Percentiles rank a stretch among this genome's conserved stretches.
phyloP scores from a whole-genome alignment of 73 alveolate species.

The Effrenium voratum region DNA sequence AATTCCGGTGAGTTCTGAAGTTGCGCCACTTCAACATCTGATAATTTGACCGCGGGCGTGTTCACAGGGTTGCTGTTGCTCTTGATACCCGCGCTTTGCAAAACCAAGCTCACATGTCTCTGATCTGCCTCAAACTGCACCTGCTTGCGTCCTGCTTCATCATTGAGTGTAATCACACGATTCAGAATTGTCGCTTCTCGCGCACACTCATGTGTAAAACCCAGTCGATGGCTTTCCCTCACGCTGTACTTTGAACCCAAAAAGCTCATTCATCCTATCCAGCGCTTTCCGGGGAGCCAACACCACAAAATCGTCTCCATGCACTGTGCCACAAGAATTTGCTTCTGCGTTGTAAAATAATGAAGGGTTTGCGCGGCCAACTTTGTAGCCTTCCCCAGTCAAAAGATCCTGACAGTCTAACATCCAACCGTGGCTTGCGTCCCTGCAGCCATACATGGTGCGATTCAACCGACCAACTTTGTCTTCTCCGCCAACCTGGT shows the following conservation, averaged over 20 bases:
- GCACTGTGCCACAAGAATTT: conserved; percentile 36
- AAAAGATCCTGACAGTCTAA: conserved; percentile 31
- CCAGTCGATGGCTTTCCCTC: conserved; percentile 13
- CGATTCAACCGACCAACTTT: not conserved
- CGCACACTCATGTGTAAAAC: not conserved
- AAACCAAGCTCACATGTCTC: not conserved
- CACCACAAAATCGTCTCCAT: conserved; percentile 33
- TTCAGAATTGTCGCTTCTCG: not conserved
- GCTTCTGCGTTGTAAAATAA: not conserved
- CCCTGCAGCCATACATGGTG: conserved; percentile 16
- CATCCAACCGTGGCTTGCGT: conserved; percentile 44
- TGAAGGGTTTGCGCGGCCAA: conserved; percentile 16
- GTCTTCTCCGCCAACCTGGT: not conserved
- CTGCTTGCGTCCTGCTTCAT: not conserved
- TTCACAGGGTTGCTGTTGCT: not conserved
- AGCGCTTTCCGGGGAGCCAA: not conserved
- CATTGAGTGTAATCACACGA: not conserved
- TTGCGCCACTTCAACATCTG: not conserved
- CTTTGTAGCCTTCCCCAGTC: not conserved
- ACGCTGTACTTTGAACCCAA: not conserved
- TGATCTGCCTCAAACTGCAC: conserved; percentile 20
- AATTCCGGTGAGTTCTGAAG: not conserved
- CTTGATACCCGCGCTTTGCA: not conserved
- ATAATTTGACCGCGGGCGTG: conserved; percentile 5
- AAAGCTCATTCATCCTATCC: not conserved